Percentiles rank a stretch among this genome's conserved stretches.
phyloP scores from a whole-genome alignment of 2,329 filamentous ascomycete species.

The Fusarium begoniae region DNA sequence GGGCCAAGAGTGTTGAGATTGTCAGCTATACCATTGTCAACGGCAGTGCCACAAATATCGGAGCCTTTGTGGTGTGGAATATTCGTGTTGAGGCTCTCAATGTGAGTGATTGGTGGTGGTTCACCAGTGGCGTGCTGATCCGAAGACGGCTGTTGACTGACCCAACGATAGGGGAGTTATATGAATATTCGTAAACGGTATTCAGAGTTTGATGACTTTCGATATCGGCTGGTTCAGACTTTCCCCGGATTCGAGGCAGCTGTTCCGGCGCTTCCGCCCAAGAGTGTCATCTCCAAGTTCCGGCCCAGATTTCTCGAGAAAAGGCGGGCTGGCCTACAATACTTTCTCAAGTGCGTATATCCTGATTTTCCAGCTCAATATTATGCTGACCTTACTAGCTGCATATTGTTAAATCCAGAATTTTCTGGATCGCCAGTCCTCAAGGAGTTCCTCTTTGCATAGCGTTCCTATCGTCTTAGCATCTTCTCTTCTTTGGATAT shows the following conservation, averaged over 20 bases:
- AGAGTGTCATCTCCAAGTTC: constrained; percentile 90
- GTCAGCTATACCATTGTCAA: constrained; percentile 66
- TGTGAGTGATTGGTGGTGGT: constrained; percentile 54
- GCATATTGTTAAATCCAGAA: constrained; percentile 90
- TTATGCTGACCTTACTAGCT: constrained; percentile 61
- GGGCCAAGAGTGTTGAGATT: constrained; percentile 71
- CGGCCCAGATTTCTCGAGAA: constrained; percentile 86
- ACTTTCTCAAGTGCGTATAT: constrained; percentile 84
- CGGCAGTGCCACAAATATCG: constrained; percentile 66
- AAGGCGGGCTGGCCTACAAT: constrained; percentile 82
- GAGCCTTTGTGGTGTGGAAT: constrained; percentile 97
- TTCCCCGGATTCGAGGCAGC: constrained; percentile 87
- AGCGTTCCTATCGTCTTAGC: constrained; percentile 35
- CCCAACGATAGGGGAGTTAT: constrained; percentile 60
- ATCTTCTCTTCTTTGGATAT: constrained; percentile 37
- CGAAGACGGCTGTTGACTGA: neutral
- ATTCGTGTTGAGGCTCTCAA: constrained; percentile 86
- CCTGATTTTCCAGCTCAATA: neutral
- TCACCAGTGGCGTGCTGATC: constrained; percentile 5
- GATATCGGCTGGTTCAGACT: constrained; percentile 75
- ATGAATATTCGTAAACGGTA: constrained; percentile 79
- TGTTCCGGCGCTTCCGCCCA: constrained; percentile 90
- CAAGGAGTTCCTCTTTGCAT: constrained; percentile 86
- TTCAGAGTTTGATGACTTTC: constrained; percentile 90
- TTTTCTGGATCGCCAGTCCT: constrained; percentile 91